Evolutionary conservation across 371 early-diverging fungal species (phyloP).

Genomic region (Thermomucor indicae-seudaticae): DNA sequence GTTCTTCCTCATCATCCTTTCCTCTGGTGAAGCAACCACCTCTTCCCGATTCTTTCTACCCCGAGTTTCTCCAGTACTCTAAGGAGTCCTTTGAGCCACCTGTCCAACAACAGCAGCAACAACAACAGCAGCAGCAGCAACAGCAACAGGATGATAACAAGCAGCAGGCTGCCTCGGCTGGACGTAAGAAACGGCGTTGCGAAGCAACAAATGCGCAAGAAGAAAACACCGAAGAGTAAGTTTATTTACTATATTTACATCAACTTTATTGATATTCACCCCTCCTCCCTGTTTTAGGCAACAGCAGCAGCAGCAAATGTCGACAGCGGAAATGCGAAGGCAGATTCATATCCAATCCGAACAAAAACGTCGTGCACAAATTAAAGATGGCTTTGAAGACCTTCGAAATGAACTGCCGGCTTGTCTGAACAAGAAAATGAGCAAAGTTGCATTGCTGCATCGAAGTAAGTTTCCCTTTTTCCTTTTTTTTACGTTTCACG

Average conservation of each 20-base stretch:
- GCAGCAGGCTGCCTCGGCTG: background rate
- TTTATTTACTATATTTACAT: background rate
- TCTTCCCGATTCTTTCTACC: constrained; percentile 42
- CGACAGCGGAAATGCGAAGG: constrained; percentile 33
- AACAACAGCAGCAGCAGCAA: background rate
- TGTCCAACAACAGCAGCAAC: background rate
- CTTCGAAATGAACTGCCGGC: constrained; percentile 48
- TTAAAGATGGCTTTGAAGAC: constrained; percentile 55
- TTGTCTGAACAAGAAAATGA: constrained; percentile 49
- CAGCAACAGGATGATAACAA: background rate
- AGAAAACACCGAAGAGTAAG: constrained; percentile 1
- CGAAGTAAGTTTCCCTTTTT: constrained; percentile 27
- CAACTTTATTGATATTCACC: background rate
- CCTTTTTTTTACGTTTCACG: background rate
- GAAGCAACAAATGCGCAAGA: background rate
- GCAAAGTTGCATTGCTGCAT: constrained; percentile 48
- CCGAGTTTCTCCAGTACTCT: constrained; percentile 42
- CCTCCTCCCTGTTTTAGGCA: no score
- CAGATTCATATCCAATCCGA: constrained; percentile 58
- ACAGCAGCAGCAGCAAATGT: constrained; percentile 22
- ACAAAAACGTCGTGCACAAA: constrained; percentile 56
- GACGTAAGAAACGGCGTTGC: background rate
- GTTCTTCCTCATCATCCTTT: constrained; percentile 23
- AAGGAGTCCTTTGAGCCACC: constrained; percentile 41
- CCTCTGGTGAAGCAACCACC: constrained; percentile 40